Evolutionary conservation across 768 basidiomycete species (phyloP), one percentile per base, ranked within the genome.

Genomic region (Mycena rebaudengoi): DNA sequence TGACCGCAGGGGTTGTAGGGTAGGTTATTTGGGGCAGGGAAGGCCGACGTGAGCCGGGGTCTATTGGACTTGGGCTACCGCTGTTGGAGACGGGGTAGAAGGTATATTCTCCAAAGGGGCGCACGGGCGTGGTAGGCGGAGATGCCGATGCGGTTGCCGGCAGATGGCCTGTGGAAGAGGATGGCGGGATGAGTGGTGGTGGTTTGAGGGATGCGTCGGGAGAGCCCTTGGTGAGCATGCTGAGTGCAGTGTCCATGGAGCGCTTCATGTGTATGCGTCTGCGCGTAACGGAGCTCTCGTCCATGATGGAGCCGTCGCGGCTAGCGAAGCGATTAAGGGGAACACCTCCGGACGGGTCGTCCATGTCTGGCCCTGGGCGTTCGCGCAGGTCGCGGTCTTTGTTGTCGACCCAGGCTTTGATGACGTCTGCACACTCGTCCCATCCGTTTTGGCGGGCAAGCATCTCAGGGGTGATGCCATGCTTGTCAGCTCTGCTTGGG

Each of bases 401-500:
- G 72, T 89, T 86, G 7, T 81, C 72, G 13, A 84, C 74, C 86
- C 91, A 94, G 3, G 88, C 80, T n/a, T 82, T 82, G 21, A 98
- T 79, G 5, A 91, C 78, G 6, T 89, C 84, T 1, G 92, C 94
- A 66, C 92, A 91, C 60, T 92, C 89, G 1, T 88, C 76, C 86
- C 90, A 92, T 1, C 93, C 92, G 69, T 93, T 88, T 69, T 91
- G 86, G 41, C 86, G 84, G 8, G 96, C 96, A 44, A 98, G 85
- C 69, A 84, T 85, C 72, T 94, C 92, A 21, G 97, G 92, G 2
- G 93, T 96, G 64, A 94, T 80, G 5, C 95, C 95, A 77, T 95
- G 91, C 74, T 99, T 99, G 79, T 99, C 97, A 6, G 90, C 75
- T 43, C 89, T 87, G 74, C 91, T 83, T 21, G 95, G 87, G 61